Base-by-base conservation (phyloP, 1,284 basidiomycete species). In the Lignosus rhinocerotis region DNA sequence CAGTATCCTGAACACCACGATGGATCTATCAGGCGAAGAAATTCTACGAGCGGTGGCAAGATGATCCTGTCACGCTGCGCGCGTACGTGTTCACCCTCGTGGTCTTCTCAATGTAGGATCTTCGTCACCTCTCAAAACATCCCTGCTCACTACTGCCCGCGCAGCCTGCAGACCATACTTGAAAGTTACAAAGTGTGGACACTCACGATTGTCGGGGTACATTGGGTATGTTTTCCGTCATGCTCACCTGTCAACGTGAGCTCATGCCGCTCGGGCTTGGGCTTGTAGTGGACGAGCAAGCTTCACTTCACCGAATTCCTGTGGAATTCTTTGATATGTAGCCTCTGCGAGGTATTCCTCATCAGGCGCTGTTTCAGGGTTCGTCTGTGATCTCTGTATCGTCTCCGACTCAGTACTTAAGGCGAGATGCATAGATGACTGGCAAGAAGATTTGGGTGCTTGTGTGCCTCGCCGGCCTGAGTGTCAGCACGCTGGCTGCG, bases 301-400 rank as follows among this genome's bases (percentile, higher is more conserved):
- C 69, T 80, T 12, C 71, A 77, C 58, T 79, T 75, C 73, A 69
- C 73, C 0, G 78, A 82, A 52, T 66, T 81, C 34, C 76, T 82
- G 51, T 56, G 81, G 30, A 82, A 81, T 63, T 79, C 78, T 3
- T 59, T 78, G 6, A 75, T 83, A 36, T 79, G 76, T 64, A 69
- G 73, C 38, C 53, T 79, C 19, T 82, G 80, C 62, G 76, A 82
- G 65, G 68, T 69, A 1, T 83, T 78, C 60, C 78, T 80, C 45
- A 76, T 83, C 32, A 70, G 74, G 31, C 70, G 78, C 53, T 82
- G 81, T 56, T 83, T 79, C 78, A 81, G 79, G 74, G 82, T 79
- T 39, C 17, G 73, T 67, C n/a, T 30, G 12, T 30, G 14, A 9
- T 0, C 1, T 45, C 0, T 34, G n/a, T 19, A n/a, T 14, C 32